These are phyloP conservation scores for Backusella morwellensis DNA, from an alignment of 192 early-diverging fungal genomes.

Conservation along the genomic window DNA sequence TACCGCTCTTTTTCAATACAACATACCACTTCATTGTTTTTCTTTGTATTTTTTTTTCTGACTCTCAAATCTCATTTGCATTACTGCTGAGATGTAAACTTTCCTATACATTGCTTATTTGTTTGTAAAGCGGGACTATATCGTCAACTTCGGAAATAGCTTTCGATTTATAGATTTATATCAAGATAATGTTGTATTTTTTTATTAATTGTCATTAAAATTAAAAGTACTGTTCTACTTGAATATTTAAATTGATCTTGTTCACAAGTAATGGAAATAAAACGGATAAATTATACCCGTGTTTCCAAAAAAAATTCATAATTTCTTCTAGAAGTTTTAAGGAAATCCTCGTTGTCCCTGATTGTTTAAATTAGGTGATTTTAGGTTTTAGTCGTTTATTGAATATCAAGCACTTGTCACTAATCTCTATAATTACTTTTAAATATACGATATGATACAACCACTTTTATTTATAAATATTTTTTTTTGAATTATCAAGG, in stretches of 20 bases:
- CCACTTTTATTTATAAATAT: background rate
- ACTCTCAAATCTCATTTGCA: background rate
- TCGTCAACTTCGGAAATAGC: background rate
- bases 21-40: background rate
- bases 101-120: background rate
- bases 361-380: no score
- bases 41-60: background rate
- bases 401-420: no score
- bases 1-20: background rate
- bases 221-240: background rate
- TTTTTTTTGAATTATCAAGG: background rate
- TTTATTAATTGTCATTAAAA: background rate
- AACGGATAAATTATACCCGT: background rate
- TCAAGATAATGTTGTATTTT: background rate
- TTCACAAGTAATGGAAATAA: background rate
- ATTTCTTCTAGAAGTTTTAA: no score
- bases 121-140: background rate
- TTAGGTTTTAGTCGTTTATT: background rate
- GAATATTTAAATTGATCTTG: background rate
- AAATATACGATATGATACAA: background rate
- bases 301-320: no score
- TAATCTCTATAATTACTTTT: background rate
- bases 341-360: no score
- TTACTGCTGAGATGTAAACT: background rate
- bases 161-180: background rate